Percentiles rank a stretch among this genome's conserved stretches.
These are phyloP conservation scores for Boletellus deceptivus DNA, from an alignment of 1,284 basidiomycete species.

Conservation along the genomic window DNA sequence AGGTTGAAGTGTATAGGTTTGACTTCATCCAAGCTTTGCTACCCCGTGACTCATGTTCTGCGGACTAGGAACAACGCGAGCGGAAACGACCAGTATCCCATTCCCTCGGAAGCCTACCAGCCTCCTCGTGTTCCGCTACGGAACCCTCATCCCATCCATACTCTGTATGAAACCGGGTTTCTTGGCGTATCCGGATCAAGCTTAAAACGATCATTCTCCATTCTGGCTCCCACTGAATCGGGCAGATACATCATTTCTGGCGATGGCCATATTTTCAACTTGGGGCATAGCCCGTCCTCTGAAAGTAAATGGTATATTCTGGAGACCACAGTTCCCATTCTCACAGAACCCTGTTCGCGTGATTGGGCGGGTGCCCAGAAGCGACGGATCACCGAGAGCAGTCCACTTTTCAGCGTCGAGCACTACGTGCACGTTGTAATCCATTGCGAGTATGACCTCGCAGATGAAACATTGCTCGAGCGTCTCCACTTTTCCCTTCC, in stretches of 20 bases:
- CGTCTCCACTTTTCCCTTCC: constrained; percentile 51
- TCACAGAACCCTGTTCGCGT: constrained; percentile 25
- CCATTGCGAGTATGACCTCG: constrained; percentile 52
- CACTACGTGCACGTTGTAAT: constrained; percentile 57
- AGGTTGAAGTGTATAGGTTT: constrained; percentile 65
- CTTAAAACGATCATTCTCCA: constrained; percentile 47
- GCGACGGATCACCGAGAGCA: constrained; percentile 45
- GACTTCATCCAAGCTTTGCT: constrained; percentile 20
- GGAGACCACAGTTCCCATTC: constrained; percentile 52
- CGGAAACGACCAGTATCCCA: constrained; percentile 48
- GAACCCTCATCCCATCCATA: constrained; percentile 48
- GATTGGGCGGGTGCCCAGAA: constrained; percentile 46
- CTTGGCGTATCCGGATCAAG: constrained; percentile 28
- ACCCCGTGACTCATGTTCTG: constrained; percentile 7
- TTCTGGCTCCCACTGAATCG: constrained; percentile 46
- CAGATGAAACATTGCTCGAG: constrained; percentile 36
- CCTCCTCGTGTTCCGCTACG: constrained; percentile 61
- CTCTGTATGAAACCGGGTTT: constrained; percentile 56
- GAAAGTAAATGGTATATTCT: constrained; percentile 60
- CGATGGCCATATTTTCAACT: constrained; percentile 44
- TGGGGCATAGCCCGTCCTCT: neutral
- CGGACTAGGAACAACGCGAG: constrained; percentile 40
- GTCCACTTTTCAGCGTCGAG: constrained; percentile 56
- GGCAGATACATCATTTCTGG: constrained; percentile 47
- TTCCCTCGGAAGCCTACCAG: constrained; percentile 54